Percentiles rank a stretch among this genome's conserved stretches.
phyloP scores from a whole-genome alignment of 2,329 filamentous ascomycete genomes.

The Fusarium sp. region DNA sequence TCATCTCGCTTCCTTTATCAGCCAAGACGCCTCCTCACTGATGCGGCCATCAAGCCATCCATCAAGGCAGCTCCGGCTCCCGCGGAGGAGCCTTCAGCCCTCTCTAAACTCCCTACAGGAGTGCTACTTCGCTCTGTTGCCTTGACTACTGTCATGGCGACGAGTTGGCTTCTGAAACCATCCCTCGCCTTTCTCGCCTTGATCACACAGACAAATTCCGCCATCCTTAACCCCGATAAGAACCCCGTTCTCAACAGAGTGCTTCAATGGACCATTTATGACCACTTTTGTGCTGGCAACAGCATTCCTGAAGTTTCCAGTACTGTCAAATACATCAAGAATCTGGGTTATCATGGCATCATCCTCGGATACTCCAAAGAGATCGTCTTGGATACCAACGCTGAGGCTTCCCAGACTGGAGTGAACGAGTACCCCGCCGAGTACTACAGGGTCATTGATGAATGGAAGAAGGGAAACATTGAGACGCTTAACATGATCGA shows the following conservation, averaged over 20 bases:
- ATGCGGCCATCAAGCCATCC: conserved; percentile 19
- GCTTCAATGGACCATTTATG: conserved; percentile 58
- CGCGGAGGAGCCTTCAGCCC: conserved; percentile 3
- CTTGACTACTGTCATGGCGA: conserved; percentile 44
- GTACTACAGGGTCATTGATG: conserved; percentile 44
- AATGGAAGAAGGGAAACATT: conserved; percentile 62
- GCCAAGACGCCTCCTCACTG: conserved; percentile 2
- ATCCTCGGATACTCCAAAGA: conserved; percentile 63
- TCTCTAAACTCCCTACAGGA: conserved; percentile 37
- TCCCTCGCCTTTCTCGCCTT: conserved; percentile 40
- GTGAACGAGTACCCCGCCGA: conserved; percentile 18
- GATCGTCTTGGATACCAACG: conserved; percentile 48
- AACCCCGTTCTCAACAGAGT: conserved; percentile 51
- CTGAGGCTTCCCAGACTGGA: conserved; percentile 20
- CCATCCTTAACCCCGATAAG: conserved; percentile 56
- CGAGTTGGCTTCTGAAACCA: conserved; percentile 36
- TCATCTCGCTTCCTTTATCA: not conserved
- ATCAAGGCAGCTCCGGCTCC: not conserved
- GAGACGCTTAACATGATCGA: conserved; percentile 60
- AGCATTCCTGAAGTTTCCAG: conserved; percentile 56
- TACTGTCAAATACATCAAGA: conserved; percentile 55
- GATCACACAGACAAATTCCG: conserved; percentile 41
- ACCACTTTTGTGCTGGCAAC: conserved; percentile 64
- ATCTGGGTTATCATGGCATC: conserved; percentile 60
- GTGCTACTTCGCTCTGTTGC: conserved; percentile 39